Evolutionary conservation across 805 yeast genomes (phyloP).

Genomic region (Lipomyces mesembrius): DNA sequence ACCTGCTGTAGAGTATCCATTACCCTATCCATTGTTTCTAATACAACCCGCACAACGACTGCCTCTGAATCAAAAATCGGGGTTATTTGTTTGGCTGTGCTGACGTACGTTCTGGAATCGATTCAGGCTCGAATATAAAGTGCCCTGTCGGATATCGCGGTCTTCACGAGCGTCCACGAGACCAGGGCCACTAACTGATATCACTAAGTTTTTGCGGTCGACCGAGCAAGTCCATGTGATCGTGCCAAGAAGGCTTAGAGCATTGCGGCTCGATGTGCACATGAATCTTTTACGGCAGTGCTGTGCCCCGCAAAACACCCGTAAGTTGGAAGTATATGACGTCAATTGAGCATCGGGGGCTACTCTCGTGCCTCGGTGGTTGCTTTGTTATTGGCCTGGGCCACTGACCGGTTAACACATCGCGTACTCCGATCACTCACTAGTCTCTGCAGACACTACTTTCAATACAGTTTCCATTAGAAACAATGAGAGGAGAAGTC

Average conservation of each 20-base stretch:
- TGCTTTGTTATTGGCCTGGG: background rate
- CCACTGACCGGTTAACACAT: background rate
- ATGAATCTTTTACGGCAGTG: no score
- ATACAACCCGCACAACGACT: background rate
- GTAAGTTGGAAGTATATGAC: background rate
- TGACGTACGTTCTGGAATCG: background rate
- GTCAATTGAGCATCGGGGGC: background rate
- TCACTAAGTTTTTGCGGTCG: background rate
- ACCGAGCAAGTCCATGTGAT: no score
- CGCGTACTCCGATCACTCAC: background rate
- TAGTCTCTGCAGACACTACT: background rate
- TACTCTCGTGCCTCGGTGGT: no score
- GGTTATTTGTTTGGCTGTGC: background rate
- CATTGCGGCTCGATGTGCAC: no score
- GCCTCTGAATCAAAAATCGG: no score
- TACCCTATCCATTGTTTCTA: constrained; percentile 14
- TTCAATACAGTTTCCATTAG: background rate
- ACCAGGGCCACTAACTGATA: background rate
- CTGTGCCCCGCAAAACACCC: no score
- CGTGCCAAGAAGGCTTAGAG: no score
- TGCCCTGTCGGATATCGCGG: background rate
- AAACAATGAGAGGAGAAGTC: constrained; percentile 76
- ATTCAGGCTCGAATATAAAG: background rate
- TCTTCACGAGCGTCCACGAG: background rate
- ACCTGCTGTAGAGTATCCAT: constrained; percentile 1